Conservation (phyloP, 73 alveolate genomes). For the Paramecium octaurelia region DNA sequence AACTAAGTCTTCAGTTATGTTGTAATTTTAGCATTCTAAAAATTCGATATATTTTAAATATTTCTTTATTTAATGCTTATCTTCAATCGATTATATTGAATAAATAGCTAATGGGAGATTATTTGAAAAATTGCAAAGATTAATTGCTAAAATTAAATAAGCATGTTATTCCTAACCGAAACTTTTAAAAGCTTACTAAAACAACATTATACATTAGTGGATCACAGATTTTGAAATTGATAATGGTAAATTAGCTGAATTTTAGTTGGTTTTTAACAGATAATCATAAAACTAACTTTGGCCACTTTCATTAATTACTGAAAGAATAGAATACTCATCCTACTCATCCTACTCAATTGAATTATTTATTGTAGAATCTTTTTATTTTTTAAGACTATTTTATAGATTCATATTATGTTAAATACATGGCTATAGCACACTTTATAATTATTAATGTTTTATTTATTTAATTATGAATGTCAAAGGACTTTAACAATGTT, state of each 20-base stretch:
- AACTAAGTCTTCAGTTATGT: not conserved
- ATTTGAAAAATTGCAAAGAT: not conserved
- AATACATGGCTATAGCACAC: not conserved
- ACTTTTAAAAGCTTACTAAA: not conserved
- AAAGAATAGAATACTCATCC: not conserved
- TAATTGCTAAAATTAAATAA: not conserved
- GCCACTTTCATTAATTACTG: not conserved
- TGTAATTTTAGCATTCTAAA: not conserved
- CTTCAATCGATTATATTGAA: not conserved
- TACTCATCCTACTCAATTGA: not conserved
- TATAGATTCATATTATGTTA: not conserved
- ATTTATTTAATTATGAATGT: not conserved
- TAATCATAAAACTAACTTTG: not conserved
- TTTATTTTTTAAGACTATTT: not conserved
- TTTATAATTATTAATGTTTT: not conserved
- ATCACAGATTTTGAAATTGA: not conserved
- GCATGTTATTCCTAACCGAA: not conserved
- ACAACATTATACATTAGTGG: not conserved
- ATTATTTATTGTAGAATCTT: not conserved
- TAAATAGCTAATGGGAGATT: not conserved
- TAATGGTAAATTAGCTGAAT: not conserved
- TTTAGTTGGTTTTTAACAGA: not conserved
- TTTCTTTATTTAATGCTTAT: not conserved
- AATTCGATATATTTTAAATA: not conserved
- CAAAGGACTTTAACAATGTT: not conserved